Percentiles rank a stretch among this genome's conserved stretches.
These are phyloP conservation scores for Geopyxis carbonaria DNA, from an alignment of 495 filamentous ascomycete species.

Conservation along the genomic window DNA sequence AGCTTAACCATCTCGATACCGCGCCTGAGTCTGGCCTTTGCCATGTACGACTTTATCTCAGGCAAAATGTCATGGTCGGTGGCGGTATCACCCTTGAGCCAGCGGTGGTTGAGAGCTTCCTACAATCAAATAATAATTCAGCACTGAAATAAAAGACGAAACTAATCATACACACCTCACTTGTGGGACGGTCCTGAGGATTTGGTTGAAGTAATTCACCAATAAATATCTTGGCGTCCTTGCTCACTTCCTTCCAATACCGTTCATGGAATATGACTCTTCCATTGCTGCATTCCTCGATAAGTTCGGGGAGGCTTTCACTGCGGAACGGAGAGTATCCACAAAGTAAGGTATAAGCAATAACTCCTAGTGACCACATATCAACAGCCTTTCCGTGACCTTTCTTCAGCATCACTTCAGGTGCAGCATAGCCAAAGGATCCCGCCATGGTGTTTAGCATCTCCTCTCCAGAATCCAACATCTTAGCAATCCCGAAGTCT, in stretches of 20 bases:
- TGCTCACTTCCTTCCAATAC: conserved; percentile 95
- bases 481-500: conserved; percentile 98
- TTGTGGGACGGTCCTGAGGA: conserved; percentile 59
- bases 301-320: conserved; percentile 81
- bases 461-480: conserved; percentile 76
- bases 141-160: background rate
- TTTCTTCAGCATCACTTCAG: conserved; percentile 94
- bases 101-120: conserved; percentile 67
- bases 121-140: conserved; percentile 21
- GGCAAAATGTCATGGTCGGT: conserved; percentile 92
- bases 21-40: conserved; percentile 71
- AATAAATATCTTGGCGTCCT: conserved; percentile 94
- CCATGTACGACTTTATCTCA: conserved; percentile 88
- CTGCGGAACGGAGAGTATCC: conserved; percentile 96
- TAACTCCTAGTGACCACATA: conserved; percentile 98
- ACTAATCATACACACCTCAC: conserved; percentile 38
- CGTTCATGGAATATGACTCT: conserved; percentile 91
- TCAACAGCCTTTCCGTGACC: conserved; percentile 98
- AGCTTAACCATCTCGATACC: conserved; percentile 96
- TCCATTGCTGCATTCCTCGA: conserved; percentile 84
- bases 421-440: conserved; percentile 94
- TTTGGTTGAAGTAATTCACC: conserved; percentile 59
- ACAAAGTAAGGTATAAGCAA: conserved; percentile 98
- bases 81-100: conserved; percentile 81
- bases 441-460: conserved; percentile 97